Evolutionary conservation across 257 asterid genomes (phyloP).

Genomic region (Fraxinus pennsylvanica): DNA sequence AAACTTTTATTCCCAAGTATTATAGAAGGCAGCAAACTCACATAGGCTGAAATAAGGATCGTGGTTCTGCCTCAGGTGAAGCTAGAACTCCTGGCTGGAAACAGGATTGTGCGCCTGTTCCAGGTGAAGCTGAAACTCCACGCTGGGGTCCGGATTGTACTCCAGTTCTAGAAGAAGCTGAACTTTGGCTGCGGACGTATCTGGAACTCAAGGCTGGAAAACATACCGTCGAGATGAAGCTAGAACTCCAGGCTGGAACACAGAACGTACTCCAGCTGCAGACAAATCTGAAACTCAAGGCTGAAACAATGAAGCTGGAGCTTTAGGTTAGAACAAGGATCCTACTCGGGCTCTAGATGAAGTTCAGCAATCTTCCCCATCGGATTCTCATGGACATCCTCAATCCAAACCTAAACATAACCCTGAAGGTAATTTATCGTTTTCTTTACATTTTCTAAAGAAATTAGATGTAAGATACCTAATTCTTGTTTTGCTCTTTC

Average conservation of each 20-base stretch:
- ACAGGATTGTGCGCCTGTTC: not conserved
- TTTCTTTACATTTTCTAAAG: too few species aligned
- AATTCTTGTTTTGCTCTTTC: too few species aligned
- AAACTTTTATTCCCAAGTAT: constrained; percentile 61
- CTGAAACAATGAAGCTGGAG: not conserved
- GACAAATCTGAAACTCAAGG: not conserved
- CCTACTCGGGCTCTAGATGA: not conserved
- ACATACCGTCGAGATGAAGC: not conserved
- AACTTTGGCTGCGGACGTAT: constrained; percentile 10
- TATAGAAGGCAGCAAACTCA: constrained; percentile 66
- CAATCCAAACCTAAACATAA: too few species aligned
- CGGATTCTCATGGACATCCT: too few species aligned
- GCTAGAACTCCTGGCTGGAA: constrained; percentile 1
- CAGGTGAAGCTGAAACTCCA: not conserved
- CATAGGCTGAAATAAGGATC: constrained; percentile 53
- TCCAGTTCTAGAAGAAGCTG: constrained; percentile 18
- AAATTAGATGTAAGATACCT: too few species aligned
- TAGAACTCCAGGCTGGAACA: not conserved
- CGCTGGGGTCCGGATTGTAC: constrained; percentile 22
- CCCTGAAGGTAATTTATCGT: too few species aligned
- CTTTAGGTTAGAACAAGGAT: not conserved
- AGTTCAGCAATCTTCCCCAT: not conserved
- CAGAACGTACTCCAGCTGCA: not conserved
- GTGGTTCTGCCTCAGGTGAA: constrained; percentile 15
- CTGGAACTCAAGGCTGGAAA: not conserved